Base-by-base conservation (phyloP, 768 basidiomycete species). In the Ephemerocybe angulata region DNA sequence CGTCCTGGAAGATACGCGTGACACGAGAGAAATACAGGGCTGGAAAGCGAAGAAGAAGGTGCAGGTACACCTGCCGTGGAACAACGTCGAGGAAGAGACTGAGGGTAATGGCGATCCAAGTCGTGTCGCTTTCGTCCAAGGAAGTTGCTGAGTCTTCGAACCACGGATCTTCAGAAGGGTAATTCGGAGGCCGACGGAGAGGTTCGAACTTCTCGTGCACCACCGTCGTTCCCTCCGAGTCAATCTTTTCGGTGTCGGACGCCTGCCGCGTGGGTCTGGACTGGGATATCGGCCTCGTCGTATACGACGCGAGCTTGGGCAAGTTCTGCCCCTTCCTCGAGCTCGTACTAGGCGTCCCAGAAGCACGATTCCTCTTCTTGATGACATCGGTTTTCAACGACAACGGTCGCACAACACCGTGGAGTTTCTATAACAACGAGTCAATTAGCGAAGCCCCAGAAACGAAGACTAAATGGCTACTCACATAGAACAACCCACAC, bases 301-400 rank as follows among this genome's bases (percentile, higher is more conserved):
- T 81, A 4, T 86, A 86, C 13, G 86, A 83, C 1, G 90, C 88
- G 40, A 92, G 73, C 74, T 91, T 92, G 21, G 90, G 86, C 53
- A 89, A 68, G 5, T 72, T 70, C 21, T 76, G 78, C 69, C 77
- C 78, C 72, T 90, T 90, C 59, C 88, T 84, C 41, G 87, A 76
- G 46, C 74, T 78, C 54, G 77, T 77, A 64, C 80, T 84, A 3
- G 87, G 84, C 30, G 87, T 74, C 29, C 89, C 90, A 52, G 89
- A 89, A 33, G 90, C 87, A 41, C 90, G 86, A 68, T 92, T 92
- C 65, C 90, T 79, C 76, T 97, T 98, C 85, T 98, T 97, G 72
- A 96, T 97, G 41, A 95, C 88, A 67, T 98, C 93, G 41, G 95
- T 98, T 80, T 96, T 97, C 58, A 98, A 80, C 35, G 93, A 95